A percentile compares a stretch with the other conserved stretches of the same genome.
These are phyloP conservation scores for Dentipellis fragilis DNA, from an alignment of 768 basidiomycete genomes.

Conservation along the genomic window DNA sequence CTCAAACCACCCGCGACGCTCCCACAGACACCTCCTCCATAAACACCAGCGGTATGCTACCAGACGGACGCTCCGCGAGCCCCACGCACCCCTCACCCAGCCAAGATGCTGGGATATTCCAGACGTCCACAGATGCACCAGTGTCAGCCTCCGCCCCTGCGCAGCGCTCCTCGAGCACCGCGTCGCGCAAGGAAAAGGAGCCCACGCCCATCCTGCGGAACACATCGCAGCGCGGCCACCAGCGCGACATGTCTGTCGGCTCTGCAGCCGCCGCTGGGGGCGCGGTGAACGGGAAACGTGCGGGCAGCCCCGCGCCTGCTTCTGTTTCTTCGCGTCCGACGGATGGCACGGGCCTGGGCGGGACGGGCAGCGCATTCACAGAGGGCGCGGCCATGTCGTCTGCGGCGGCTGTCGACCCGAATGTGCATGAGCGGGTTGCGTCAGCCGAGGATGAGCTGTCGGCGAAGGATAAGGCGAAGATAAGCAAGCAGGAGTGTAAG, in stretches of 20 bases:
- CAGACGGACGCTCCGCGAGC: background rate
- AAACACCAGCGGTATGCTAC: no score
- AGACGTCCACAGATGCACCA: background rate
- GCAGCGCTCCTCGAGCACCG: background rate
- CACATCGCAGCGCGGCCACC: background rate
- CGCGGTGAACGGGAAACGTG: background rate
- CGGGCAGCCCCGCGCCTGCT: background rate
- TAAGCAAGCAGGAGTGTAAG: slow-evolving; percentile 44
- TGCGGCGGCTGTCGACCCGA: slow-evolving; percentile 29
- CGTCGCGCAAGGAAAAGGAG: background rate
- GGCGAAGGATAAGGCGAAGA: slow-evolving; percentile 40
- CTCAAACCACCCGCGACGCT: background rate
- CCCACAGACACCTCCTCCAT: no score
- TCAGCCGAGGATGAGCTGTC: slow-evolving; percentile 39
- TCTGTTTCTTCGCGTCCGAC: background rate
- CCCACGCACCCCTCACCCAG: background rate
- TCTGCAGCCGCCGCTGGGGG: no score
- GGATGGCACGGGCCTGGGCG: background rate
- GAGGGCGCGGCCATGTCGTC: slow-evolving; percentile 45
- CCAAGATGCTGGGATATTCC: background rate
- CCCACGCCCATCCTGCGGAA: background rate
- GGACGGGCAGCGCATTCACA: slow-evolving; percentile 31
- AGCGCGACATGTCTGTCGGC: background rate
- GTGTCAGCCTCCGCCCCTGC: background rate
- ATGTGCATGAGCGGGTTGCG: slow-evolving; percentile 26